Evolutionary conservation across 2,329 filamentous ascomycete genomes (phyloP).

Genomic region (Alternaria triticimaculans): DNA sequence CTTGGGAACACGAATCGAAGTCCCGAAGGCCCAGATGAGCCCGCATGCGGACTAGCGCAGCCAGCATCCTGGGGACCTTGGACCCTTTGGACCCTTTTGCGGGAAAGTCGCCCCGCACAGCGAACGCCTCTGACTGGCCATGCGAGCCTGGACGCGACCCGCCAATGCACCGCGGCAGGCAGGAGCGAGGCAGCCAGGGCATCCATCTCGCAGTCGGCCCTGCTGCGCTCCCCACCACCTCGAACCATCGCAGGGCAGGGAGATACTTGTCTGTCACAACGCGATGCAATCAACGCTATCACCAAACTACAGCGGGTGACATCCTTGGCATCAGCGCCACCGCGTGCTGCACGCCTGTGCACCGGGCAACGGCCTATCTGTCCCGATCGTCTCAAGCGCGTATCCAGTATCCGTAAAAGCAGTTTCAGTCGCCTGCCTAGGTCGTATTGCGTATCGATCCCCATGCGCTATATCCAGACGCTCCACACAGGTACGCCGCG

Average conservation of each 20-base stretch:
- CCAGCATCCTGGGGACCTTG: slow-evolving; percentile 2
- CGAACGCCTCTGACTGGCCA: neutral
- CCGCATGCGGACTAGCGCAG: neutral
- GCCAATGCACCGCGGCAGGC: neutral
- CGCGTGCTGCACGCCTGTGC: neutral
- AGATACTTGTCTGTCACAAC: neutral
- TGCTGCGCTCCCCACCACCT: neutral
- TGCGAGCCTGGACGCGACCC: neutral
- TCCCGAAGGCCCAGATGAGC: neutral
- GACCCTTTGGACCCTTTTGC: slow-evolving; percentile 6
- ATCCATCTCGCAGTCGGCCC: neutral
- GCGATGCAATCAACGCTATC: neutral
- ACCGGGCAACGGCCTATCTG: neutral
- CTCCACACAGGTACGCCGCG: slow-evolving; percentile 10
- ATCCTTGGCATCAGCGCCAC: neutral
- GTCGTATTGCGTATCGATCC: slow-evolving; percentile 11
- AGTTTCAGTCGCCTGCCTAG: slow-evolving; percentile 8
- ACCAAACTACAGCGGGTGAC: neutral
- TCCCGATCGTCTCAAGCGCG: slow-evolving; percentile 1
- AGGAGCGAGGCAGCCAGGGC: neutral
- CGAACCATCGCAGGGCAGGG: neutral
- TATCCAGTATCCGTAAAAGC: slow-evolving; percentile 1
- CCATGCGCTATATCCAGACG: slow-evolving; percentile 5
- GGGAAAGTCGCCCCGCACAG: neutral
- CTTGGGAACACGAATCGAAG: neutral